These are phyloP conservation scores for Dioscorea zingiberensis DNA, from an alignment of 106 monocot species.

Conservation along the genomic window DNA sequence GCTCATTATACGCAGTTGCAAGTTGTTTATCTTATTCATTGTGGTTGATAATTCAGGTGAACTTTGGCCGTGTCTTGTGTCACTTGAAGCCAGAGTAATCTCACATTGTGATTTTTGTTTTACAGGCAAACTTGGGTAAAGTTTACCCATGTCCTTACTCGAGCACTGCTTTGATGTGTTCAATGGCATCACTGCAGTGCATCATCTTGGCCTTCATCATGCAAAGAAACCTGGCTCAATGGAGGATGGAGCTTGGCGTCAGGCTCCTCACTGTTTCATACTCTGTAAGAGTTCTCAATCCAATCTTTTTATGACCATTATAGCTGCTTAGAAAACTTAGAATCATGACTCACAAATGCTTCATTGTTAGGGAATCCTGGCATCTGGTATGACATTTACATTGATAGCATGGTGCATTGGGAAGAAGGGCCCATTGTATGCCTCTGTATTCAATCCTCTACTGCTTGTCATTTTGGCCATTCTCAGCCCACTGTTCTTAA, in stretches of 20 bases:
- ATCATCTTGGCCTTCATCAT: constrained; percentile 5
- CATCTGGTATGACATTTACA: constrained; percentile 7
- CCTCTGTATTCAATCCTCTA: constrained; percentile 40
- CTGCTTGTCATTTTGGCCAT: constrained; percentile 36
- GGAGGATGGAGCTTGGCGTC: constrained; percentile 26
- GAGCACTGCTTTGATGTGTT: constrained; percentile 20
- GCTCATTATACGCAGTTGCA: constrained; percentile 14
- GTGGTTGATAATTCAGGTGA: constrained; percentile 45
- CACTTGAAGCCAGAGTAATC: not conserved
- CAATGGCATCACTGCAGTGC: constrained; percentile 23
- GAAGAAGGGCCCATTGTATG: constrained; percentile 35
- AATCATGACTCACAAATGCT: not conserved
- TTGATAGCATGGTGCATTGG: constrained; percentile 31
- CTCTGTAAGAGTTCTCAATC: constrained; percentile 13
- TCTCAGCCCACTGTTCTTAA: constrained; percentile 24
- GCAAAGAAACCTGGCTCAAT: constrained; percentile 9
- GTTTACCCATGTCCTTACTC: constrained; percentile 33
- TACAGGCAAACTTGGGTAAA: constrained; percentile 26
- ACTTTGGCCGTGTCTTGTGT: not conserved
- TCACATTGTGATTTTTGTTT: not conserved
- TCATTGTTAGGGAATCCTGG: constrained; percentile 16
- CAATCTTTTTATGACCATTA: too few species aligned
- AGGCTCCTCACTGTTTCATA: constrained; percentile 24
- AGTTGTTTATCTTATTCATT: constrained; percentile 24
- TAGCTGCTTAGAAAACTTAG: too few species aligned